Evolutionary conservation across 2,329 filamentous ascomycete genomes (phyloP).

Genomic region (Trichoderma sp.): DNA sequence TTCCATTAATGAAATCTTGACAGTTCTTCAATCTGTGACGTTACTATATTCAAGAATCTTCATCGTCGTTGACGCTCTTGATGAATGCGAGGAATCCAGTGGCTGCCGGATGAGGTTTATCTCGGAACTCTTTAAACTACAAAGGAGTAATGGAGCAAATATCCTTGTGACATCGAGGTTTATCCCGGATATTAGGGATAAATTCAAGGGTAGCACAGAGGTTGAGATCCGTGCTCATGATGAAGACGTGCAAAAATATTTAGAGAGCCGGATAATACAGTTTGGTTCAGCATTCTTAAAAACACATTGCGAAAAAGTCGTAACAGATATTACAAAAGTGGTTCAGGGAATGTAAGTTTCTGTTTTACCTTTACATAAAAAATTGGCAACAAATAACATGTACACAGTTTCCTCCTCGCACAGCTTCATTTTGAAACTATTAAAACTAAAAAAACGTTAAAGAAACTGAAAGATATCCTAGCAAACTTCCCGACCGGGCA

Average conservation of each 20-base stretch:
- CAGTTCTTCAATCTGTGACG: background rate
- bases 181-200: background rate
- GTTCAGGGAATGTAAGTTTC: background rate
- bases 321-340: background rate
- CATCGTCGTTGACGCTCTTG: conserved; percentile 1
- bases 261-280: background rate
- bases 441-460: background rate
- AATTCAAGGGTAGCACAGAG: background rate
- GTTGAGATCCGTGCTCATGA: background rate
- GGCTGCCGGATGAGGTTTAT: background rate
- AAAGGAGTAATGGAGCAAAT: background rate
- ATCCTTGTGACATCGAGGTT: conserved; percentile 25
- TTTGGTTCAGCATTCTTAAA: background rate
- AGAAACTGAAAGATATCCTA: background rate
- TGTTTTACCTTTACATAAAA: background rate
- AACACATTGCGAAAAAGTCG: background rate
- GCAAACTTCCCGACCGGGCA: background rate
- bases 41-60: background rate
- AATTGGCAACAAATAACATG: background rate
- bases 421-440: background rate
- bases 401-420: background rate
- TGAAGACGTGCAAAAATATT: background rate
- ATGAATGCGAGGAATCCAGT: background rate
- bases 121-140: background rate
- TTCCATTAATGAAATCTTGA: background rate